phyloP scores from a whole-genome alignment of 2,329 filamentous ascomycete species.

The Lachnellula cervina region DNA sequence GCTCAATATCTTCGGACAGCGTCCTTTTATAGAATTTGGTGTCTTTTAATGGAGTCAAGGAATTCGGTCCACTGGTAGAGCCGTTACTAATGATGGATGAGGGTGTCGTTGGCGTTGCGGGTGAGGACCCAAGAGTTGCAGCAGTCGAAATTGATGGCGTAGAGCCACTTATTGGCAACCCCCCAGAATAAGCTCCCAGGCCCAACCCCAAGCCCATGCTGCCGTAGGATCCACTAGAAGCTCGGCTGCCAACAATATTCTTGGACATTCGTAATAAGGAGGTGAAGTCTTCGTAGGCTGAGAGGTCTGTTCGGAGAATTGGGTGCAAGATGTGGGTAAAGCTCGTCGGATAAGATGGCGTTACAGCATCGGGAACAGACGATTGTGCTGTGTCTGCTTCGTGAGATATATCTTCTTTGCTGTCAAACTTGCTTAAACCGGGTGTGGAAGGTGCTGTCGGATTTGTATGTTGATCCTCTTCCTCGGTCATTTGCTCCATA shows the following conservation, averaged over 20 bases:
- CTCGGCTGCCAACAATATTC: constrained; percentile 55
- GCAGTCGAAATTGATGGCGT: constrained; percentile 52
- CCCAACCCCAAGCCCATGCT: constrained; percentile 45
- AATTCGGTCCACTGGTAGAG: constrained; percentile 34
- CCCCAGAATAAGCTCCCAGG: constrained; percentile 42
- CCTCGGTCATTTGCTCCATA: constrained; percentile 78
- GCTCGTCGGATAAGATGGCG: constrained; percentile 59
- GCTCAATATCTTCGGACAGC: constrained; percentile 87
- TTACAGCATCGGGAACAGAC: constrained; percentile 38
- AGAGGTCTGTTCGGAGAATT: constrained; percentile 75
- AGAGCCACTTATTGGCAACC: constrained; percentile 51
- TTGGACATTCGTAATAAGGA: constrained; percentile 67
- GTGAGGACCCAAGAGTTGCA: constrained; percentile 47
- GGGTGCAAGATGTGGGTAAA: constrained; percentile 81
- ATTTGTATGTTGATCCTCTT: constrained; percentile 64
- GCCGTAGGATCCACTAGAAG: constrained; percentile 66
- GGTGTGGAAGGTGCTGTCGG: constrained; percentile 74
- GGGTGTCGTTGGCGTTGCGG: constrained; percentile 54
- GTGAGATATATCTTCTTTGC: constrained; percentile 41
- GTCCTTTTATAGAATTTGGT: constrained; percentile 91
- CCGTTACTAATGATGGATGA: constrained; percentile 47
- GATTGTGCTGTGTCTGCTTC: constrained; percentile 30
- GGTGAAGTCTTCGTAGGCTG: constrained; percentile 79
- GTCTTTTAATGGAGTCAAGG: constrained; percentile 69
- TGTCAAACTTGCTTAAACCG: constrained; percentile 64